Conservation (phyloP, 495 filamentous ascomycete genomes). For the Daldinia childiae region DNA sequence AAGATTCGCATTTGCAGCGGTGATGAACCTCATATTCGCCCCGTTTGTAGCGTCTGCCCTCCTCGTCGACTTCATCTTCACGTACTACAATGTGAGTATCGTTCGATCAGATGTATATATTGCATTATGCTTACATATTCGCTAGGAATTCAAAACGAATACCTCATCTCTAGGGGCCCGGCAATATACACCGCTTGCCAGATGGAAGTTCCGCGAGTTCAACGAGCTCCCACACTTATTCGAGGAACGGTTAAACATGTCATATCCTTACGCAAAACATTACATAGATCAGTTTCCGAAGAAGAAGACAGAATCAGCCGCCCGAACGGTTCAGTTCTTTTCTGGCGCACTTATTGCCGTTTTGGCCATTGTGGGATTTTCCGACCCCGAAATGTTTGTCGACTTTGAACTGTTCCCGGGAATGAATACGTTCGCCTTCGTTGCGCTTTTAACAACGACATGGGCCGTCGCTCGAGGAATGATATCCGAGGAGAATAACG, state of each 20-base stretch:
- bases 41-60: constrained; percentile 86
- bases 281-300: constrained; percentile 98
- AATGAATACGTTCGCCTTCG: constrained; percentile 48
- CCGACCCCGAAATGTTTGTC: constrained; percentile 90
- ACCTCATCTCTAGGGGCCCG: constrained; percentile 80
- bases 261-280: constrained; percentile 87
- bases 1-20: constrained; percentile 80
- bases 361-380: constrained; percentile 77
- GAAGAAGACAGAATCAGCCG: constrained; percentile 84
- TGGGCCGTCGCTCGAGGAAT: constrained; percentile 82
- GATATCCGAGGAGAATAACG: constrained; percentile 85
- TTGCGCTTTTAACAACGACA: constrained; percentile 63
- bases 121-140: neutral
- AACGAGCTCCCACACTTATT: constrained; percentile 96
- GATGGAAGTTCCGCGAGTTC: constrained; percentile 99
- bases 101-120: neutral
- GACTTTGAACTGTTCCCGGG: constrained; percentile 86
- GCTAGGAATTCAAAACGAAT: constrained; percentile 88
- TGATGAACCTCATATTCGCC: constrained; percentile 86
- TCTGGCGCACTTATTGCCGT: constrained; percentile 86
- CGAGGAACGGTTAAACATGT: constrained; percentile 88
- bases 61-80: constrained; percentile 86
- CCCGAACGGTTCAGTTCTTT: constrained; percentile 85
- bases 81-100: constrained; percentile 79
- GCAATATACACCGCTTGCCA: constrained; percentile 89